Base-by-base conservation (phyloP, 768 basidiomycete genomes). In the Lentinus tigrinus region DNA sequence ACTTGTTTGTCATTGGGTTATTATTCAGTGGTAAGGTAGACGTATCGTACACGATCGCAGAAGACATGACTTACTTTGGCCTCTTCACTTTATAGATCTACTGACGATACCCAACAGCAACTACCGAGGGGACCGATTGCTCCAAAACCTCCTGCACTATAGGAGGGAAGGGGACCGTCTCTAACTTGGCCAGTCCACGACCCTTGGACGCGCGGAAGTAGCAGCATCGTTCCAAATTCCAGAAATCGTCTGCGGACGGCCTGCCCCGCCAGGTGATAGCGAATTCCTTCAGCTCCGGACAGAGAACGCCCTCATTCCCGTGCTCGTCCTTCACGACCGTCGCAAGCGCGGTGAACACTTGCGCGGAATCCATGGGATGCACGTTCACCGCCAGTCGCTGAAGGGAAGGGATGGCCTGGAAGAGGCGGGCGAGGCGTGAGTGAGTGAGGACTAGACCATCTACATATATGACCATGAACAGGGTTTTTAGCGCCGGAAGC, bases 211-310 rank as follows among this genome's bases (percentile, higher is more conserved):
- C 55, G 16, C 55, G 47, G 8, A 27, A n/a, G 9, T 40, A 38
- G 19, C 55, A 56, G 39, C 55, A 56, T 16, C 55, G 36, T 47
- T 56, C 55, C 7, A 56, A 11, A 5, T 24, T 8, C 55, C 56
- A 57, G 21, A 44, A 57, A 27, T 57, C 56, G 48, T 57, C 56
- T 19, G 42, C 28, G 19, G 56, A 34, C 13, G 56, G 56, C n/a
- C 27, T 27, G 4, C 17, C 21, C 28, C n/a, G 10, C 56, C 48
- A 50, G 7, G 6, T 24, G 5, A 57, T 14, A 10, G 40, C 2
- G 47, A 49, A 37, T 1, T 26, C 34, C 42, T 34, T 28, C 13
- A 57, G 56, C 21, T 50, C 40, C 1, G 56, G 34, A 31, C 56
- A 57, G 9, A 49, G 19, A 16, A 40, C 4, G 11, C 4, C 16